Conservation (phyloP, 495 filamentous ascomycete species). For the Annulohypoxylon stygium region DNA sequence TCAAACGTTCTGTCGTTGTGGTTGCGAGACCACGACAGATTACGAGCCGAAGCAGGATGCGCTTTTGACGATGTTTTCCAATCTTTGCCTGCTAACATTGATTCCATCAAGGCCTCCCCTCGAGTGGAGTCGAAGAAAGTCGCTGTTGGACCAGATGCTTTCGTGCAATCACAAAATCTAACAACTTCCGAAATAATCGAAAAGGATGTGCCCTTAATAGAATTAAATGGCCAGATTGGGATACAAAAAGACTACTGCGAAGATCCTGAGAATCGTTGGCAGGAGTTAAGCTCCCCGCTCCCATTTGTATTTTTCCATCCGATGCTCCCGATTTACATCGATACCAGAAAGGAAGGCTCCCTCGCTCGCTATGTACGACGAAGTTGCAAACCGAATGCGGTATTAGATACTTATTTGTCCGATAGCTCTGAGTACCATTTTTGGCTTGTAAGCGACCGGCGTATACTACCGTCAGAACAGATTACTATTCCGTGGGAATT, state of each 20-base stretch:
- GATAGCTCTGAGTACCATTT: slow-evolving; percentile 84
- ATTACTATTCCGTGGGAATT: slow-evolving; percentile 71
- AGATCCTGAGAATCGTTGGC: slow-evolving; percentile 80
- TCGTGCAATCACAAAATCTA: slow-evolving; percentile 77
- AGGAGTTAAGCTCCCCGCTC: slow-evolving; percentile 79
- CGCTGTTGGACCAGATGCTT: slow-evolving; percentile 56
- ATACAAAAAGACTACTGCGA: slow-evolving; percentile 80
- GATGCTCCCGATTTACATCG: slow-evolving; percentile 87
- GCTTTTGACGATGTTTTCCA: slow-evolving; percentile 65
- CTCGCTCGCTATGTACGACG: slow-evolving; percentile 85
- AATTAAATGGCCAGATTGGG: slow-evolving; percentile 88
- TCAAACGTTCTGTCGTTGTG: slow-evolving; percentile 76
- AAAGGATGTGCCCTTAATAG: slow-evolving; percentile 79
- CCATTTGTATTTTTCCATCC: slow-evolving; percentile 90
- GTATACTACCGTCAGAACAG: slow-evolving; percentile 70
- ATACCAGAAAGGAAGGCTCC: slow-evolving; percentile 87
- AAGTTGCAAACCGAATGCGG: slow-evolving; percentile 88
- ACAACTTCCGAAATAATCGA: slow-evolving; percentile 68
- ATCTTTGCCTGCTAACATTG: slow-evolving; percentile 54
- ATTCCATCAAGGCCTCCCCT: slow-evolving; percentile 50
- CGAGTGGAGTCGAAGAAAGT: slow-evolving; percentile 61
- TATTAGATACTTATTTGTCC: slow-evolving; percentile 83
- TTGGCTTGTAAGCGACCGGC: slow-evolving; percentile 84
- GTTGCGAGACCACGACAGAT: slow-evolving; percentile 72
- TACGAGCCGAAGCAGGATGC: slow-evolving; percentile 60